phyloP scores from a whole-genome alignment of 805 yeast species.

The Wickerhamomyces alni region DNA sequence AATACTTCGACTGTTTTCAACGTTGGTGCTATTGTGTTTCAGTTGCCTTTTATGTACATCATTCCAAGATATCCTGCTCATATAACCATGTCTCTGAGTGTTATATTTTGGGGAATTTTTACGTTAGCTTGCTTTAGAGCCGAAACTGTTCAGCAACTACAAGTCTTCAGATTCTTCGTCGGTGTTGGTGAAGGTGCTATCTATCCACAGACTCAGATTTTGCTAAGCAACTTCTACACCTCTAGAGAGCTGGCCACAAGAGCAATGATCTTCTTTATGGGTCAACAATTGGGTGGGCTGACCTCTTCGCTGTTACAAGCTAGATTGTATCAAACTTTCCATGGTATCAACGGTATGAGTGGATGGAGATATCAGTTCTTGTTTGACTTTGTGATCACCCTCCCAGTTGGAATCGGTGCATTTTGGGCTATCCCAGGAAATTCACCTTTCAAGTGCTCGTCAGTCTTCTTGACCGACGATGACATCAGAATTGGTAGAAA shows the following conservation, averaged over 20 bases:
- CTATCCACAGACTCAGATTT: constrained; percentile 53
- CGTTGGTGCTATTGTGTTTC: constrained; percentile 57
- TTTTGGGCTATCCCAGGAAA: constrained; percentile 54
- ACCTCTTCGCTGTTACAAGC: constrained; percentile 55
- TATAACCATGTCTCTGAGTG: constrained; percentile 37
- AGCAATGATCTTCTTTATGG: constrained; percentile 55
- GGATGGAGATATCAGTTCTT: constrained; percentile 66
- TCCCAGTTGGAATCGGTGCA: constrained; percentile 53
- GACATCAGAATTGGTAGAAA: constrained; percentile 47
- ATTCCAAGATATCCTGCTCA: constrained; percentile 51
- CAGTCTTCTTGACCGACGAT: constrained; percentile 46
- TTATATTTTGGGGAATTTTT: constrained; percentile 65
- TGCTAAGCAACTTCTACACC: constrained; percentile 52
- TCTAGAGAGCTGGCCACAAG: constrained; percentile 55
- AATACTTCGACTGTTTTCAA: constrained; percentile 52
- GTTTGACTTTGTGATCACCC: constrained; percentile 38
- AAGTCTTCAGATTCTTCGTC: constrained; percentile 56
- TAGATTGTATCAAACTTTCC: constrained; percentile 34
- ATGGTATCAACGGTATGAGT: constrained; percentile 37
- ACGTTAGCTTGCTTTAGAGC: constrained; percentile 51
- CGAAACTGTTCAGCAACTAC: constrained; percentile 43
- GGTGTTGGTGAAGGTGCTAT: constrained; percentile 64
- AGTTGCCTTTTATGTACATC: constrained; percentile 58
- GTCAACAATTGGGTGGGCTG: constrained; percentile 40
- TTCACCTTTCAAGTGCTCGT: constrained; percentile 48